Evolutionary conservation across 305 asterid genomes (phyloP).

Genomic region (Fraxinus paxiana): DNA sequence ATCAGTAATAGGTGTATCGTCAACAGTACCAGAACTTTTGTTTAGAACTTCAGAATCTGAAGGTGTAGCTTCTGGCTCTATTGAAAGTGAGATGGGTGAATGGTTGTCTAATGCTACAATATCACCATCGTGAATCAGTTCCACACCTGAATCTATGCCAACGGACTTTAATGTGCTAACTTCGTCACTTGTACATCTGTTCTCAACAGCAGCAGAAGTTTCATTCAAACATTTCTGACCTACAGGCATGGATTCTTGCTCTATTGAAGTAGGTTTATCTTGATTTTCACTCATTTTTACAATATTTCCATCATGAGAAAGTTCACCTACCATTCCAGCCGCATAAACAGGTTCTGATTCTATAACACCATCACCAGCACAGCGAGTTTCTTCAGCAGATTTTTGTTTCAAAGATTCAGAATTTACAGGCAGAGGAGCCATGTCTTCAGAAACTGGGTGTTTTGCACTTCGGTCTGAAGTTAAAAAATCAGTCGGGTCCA

Average conservation of each 20-base stretch:
- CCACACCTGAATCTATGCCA: constrained; percentile 10
- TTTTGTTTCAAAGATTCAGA: background rate
- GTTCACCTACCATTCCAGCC: constrained; percentile 18
- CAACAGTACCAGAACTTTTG: constrained; percentile 29
- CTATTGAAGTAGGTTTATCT: constrained; percentile 14
- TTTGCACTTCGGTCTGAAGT: constrained; percentile 18
- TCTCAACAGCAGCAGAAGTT: constrained; percentile 14
- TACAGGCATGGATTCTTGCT: background rate
- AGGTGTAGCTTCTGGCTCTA: constrained; percentile 23
- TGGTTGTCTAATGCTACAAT: constrained; percentile 22
- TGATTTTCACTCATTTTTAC: constrained; percentile 15
- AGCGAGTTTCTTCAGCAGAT: constrained; percentile 8
- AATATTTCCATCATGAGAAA: constrained; percentile 18
- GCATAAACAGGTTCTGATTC: constrained; percentile 17
- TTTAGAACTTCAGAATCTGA: constrained; percentile 20
- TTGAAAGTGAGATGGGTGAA: constrained; percentile 12
- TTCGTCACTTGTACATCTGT: constrained; percentile 14
- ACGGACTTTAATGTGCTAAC: constrained; percentile 5
- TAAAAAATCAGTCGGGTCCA: constrained; percentile 17
- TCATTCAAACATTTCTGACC: background rate
- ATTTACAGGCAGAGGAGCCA: background rate
- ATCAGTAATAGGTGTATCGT: constrained; percentile 19
- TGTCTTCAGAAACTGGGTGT: constrained; percentile 15
- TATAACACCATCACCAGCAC: background rate
- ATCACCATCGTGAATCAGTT: constrained; percentile 23